phyloP scores from a whole-genome alignment of 2,329 filamentous ascomycete genomes.

The Emydomyces testavorans region DNA sequence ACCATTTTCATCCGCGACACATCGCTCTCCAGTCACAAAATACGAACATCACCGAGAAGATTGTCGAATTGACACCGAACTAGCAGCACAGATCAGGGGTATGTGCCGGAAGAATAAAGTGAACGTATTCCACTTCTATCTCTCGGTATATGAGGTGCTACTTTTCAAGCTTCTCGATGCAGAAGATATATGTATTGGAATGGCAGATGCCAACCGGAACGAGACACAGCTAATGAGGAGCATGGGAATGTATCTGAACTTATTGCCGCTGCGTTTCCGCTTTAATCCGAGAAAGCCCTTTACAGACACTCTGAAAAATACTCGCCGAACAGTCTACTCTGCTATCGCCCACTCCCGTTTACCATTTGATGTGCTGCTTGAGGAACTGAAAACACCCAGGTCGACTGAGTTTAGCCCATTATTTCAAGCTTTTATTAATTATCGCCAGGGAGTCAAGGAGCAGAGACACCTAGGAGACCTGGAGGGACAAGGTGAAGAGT shows the following conservation, averaged over 20 bases:
- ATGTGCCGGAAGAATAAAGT: conserved; percentile 14
- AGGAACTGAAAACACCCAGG: conserved; percentile 33
- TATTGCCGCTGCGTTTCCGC: conserved; percentile 38
- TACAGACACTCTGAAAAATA: conserved; percentile 22
- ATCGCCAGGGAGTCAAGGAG: conserved; percentile 28
- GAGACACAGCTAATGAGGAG: conserved; percentile 26
- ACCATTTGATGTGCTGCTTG: conserved; percentile 42
- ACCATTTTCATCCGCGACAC: not conserved
- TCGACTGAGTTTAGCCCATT: conserved; percentile 35
- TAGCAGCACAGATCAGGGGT: not conserved
- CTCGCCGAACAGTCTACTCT: conserved; percentile 21
- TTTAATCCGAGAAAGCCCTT: conserved; percentile 22
- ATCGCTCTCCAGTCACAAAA: not conserved
- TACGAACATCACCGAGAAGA: conserved; percentile 4
- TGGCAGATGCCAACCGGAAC: conserved; percentile 36
- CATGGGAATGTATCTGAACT: conserved; percentile 41
- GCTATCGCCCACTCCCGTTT: conserved; percentile 36
- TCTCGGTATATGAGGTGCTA: conserved; percentile 34
- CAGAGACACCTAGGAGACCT: conserved; percentile 11
- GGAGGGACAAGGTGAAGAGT: not conserved
- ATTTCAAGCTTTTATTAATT: conserved; percentile 43
- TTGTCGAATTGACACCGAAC: not conserved
- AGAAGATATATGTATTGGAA: conserved; percentile 38
- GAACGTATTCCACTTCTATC: conserved; percentile 39
- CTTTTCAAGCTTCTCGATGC: conserved; percentile 26